A percentile compares a stretch with the other conserved stretches of the same genome.
phyloP scores from a whole-genome alignment of 805 yeast genomes.

The Naumovozyma baii region DNA sequence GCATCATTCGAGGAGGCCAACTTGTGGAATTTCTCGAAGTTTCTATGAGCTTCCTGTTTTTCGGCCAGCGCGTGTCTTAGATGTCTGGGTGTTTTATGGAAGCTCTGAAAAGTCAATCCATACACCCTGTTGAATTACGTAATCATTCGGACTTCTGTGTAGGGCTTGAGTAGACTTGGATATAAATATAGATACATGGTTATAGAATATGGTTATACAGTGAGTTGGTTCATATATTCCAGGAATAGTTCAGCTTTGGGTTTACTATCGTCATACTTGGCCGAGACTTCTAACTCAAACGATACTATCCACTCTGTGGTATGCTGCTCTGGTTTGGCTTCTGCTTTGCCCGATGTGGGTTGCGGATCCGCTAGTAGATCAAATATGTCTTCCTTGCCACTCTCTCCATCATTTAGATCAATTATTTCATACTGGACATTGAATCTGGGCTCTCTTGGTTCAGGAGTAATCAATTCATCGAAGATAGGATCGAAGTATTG shows the following conservation, averaged over 20 bases:
- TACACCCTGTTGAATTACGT: no score
- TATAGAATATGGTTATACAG: no score
- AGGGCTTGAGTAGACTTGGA: no score
- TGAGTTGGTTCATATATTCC: slow-evolving; percentile 14
- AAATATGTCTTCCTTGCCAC: slow-evolving; percentile 17
- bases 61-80: no score
- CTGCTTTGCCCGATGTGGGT: slow-evolving; percentile 4
- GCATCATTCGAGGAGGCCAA: no score
- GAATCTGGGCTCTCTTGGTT: slow-evolving; percentile 22
- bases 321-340: not conserved
- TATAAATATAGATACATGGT: no score
- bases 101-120: no score
- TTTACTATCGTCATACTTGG: slow-evolving; percentile 16
- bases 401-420: slow-evolving; percentile 6
- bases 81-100: no score
- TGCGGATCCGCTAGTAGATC: slow-evolving; percentile 18
- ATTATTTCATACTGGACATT: slow-evolving; percentile 14
- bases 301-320: slow-evolving; percentile 11
- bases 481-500: slow-evolving; percentile 50
- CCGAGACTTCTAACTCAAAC: slow-evolving; percentile 16
- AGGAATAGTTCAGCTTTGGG: slow-evolving; percentile 21
- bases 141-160: no score
- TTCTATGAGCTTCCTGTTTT: no score
- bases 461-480: slow-evolving; percentile 46
- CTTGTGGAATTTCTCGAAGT: no score